Evolutionary conservation across 108 stramenopile species (phyloP), one percentile per base, ranked within the genome.

Genomic region (Skeletonema tropicum): DNA sequence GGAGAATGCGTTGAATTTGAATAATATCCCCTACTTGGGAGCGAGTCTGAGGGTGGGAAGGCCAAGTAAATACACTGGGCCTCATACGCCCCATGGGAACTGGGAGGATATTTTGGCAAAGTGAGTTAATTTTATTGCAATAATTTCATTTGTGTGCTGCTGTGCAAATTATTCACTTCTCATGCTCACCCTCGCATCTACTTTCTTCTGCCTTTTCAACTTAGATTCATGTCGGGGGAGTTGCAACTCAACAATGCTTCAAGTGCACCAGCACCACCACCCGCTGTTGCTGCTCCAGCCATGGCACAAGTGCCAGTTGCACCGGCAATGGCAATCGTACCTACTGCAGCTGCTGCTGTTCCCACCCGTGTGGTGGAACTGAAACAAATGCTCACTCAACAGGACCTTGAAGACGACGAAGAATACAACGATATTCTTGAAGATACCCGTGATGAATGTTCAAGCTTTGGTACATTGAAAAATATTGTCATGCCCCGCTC

Each of bases 91-190:
- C 36, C 94, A 95, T 75, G 90, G 92, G 25, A 96, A 96, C 77
- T 98, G 97, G 97, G 93, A 96, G 59, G 97, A 98, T 66, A 92
- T 98, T 57, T 72, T 98, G 45, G 96, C 96, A 49, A 92, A 93
- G 79, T 92, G 42, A 76, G 75, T 72, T 52, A 8, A n/a, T 30
- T 42, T 57, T n/a, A 3, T 29, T 29, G 57, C 10, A 11, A 3
- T 42, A 0, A 39, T 13, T 41, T 0, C n/a, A n/a, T n/a, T n/a
- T n/a, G n/a, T 63, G 41, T n/a, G 6, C 25, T 29, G 8, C 30
- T 39, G 29, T 14, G 8, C 1, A 33, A n/a, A n/a, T n/a, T n/a
- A 0, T 21, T 41, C 5, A 64, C 23, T 41, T 29, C 26, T 29
- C 26, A 9, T 65, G 9, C 30, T 72, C 57, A 29, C n/a, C 35